These are phyloP conservation scores for Colletotrichum higginsianum DNA, from an alignment of 2,329 filamentous ascomycete genomes.

Conservation along the genomic window DNA sequence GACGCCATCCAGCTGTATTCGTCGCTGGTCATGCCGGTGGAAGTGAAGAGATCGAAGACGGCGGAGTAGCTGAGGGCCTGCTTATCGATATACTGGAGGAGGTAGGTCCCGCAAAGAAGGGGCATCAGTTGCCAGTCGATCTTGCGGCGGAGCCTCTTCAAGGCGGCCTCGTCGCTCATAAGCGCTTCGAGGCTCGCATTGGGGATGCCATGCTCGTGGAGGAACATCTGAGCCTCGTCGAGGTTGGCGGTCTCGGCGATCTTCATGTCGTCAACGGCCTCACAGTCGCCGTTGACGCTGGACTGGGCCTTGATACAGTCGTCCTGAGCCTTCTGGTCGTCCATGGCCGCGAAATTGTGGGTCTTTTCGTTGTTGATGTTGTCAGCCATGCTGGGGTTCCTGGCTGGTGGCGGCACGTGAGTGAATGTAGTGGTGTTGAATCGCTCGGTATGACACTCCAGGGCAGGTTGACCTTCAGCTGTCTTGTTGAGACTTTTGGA, in stretches of 20 bases:
- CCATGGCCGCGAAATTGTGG: too few species aligned
- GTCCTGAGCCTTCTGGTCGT: too few species aligned
- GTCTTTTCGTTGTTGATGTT: too few species aligned
- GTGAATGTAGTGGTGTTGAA: too few species aligned
- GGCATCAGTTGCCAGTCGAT: conserved; percentile 67
- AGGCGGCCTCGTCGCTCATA: conserved; percentile 56
- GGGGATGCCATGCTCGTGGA: conserved; percentile 62
- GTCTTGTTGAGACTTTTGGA: too few species aligned
- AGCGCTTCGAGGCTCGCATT: conserved; percentile 58
- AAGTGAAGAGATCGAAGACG: conserved; percentile 67
- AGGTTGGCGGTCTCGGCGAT: conserved; percentile 49
- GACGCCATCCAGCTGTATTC: conserved; percentile 68
- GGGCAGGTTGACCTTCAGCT: too few species aligned
- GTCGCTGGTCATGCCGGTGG: conserved; percentile 61
- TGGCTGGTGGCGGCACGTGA: too few species aligned
- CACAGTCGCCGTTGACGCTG: too few species aligned
- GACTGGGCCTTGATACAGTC: too few species aligned
- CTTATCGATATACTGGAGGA: conserved; percentile 71
- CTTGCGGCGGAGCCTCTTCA: conserved; percentile 51
- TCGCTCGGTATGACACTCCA: too few species aligned
- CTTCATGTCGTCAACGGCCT: conserved; percentile 25
- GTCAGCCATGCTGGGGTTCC: too few species aligned
- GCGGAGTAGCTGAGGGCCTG: conserved; percentile 67
- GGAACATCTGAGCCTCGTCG: conserved; percentile 64
- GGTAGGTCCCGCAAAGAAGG: conserved; percentile 63